These are phyloP conservation scores for Apiotrichum brassicae DNA, from an alignment of 1,284 basidiomycete species.

Conservation along the genomic window DNA sequence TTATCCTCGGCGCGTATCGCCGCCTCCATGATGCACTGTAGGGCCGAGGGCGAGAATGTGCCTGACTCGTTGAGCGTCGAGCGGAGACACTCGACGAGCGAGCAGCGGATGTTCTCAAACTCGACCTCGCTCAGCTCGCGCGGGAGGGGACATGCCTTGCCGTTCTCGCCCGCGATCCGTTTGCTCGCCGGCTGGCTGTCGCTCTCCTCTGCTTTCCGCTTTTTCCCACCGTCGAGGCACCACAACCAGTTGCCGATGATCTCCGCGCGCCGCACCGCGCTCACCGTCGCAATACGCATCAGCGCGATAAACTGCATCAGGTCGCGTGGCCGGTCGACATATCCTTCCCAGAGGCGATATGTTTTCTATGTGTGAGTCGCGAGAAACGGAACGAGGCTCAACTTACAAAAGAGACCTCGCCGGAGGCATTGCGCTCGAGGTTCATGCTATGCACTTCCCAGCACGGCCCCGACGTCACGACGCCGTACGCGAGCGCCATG, in stretches of 20 bases:
- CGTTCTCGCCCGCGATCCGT: too few relatives aligned
- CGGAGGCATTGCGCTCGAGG: neutral
- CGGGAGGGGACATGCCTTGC: too few relatives aligned
- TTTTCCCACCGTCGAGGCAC: too few relatives aligned
- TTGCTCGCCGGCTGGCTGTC: too few relatives aligned
- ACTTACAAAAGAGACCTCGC: neutral
- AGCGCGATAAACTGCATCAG: neutral
- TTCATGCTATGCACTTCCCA: neutral
- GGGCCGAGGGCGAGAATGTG: too few relatives aligned
- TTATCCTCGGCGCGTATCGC: too few relatives aligned
- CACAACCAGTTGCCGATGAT: slow-evolving; percentile 3
- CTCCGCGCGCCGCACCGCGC: neutral
- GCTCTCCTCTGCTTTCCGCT: too few relatives aligned
- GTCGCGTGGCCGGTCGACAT: neutral
- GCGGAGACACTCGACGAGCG: too few relatives aligned
- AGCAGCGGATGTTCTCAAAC: too few relatives aligned
- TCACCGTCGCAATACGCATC: neutral
- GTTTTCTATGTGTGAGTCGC: neutral
- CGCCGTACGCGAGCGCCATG: neutral
- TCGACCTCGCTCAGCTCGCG: too few relatives aligned
- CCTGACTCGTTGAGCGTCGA: too few relatives aligned
- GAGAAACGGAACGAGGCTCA: neutral
- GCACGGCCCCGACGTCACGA: neutral
- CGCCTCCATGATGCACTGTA: too few relatives aligned
- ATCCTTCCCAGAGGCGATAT: neutral